Percentiles rank a stretch among this genome's conserved stretches.
Evolutionary conservation across 805 yeast genomes (phyloP).

Genomic region (Kazachstania kunashirensis): DNA sequence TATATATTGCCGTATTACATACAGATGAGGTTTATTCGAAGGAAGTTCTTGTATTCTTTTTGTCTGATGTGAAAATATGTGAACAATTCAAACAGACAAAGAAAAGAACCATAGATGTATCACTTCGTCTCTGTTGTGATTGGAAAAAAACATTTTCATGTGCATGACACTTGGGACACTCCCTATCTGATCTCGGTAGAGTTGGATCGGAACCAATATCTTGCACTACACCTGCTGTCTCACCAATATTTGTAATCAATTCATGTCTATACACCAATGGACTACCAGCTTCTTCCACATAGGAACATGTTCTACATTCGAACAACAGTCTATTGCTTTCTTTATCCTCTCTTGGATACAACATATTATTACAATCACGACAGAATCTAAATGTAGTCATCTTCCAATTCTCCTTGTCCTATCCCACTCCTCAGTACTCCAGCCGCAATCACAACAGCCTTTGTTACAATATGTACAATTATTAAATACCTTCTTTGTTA

Average conservation of each 20-base stretch:
- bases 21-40: slow-evolving; percentile 10
- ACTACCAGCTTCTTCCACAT: slow-evolving; percentile 82
- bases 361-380: slow-evolving; percentile 93
- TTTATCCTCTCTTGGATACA: slow-evolving; percentile 93
- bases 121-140: slow-evolving; percentile 88
- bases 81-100: slow-evolving; percentile 87
- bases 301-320: slow-evolving; percentile 90
- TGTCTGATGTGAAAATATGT: slow-evolving; percentile 43
- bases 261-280: slow-evolving; percentile 89
- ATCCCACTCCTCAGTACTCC: too few relatives aligned
- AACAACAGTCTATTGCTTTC: slow-evolving; percentile 60
- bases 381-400: slow-evolving; percentile 96
- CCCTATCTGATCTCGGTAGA: slow-evolving; percentile 87
- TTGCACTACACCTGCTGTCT: slow-evolving; percentile 93
- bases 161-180: slow-evolving; percentile 82
- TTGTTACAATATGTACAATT: too few relatives aligned
- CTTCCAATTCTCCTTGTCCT: neutral
- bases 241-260: slow-evolving; percentile 79
- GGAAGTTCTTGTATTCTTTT: slow-evolving; percentile 30
- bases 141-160: slow-evolving; percentile 94
- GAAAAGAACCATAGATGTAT: slow-evolving; percentile 89
- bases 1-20: neutral
- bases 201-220: slow-evolving; percentile 98
- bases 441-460: too few relatives aligned
- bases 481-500: too few relatives aligned